phyloP scores from a whole-genome alignment of 371 early-diverging fungal genomes.

The Amoeboaphelidium protococcarum region DNA sequence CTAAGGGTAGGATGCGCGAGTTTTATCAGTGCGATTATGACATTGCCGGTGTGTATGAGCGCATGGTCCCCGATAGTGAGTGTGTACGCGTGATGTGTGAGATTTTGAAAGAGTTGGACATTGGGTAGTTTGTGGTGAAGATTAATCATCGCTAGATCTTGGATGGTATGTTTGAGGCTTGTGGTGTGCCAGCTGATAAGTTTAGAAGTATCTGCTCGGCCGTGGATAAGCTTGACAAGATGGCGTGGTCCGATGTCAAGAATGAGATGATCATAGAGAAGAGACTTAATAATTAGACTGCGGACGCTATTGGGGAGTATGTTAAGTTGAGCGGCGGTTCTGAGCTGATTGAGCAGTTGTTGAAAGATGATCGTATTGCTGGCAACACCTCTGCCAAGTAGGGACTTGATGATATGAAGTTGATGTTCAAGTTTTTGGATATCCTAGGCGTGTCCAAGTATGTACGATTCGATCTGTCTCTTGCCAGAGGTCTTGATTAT shows the following conservation, averaged over 20 bases:
- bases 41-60: conserved; percentile 82
- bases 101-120: conserved; percentile 39
- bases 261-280: conserved; percentile 83
- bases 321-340: conserved; percentile 43
- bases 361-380: conserved; percentile 27
- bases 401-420: conserved; percentile 67
- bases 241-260: conserved; percentile 80
- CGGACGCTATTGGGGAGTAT: conserved; percentile 71
- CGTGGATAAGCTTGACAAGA: conserved; percentile 95
- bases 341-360: conserved; percentile 44
- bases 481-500: conserved; percentile 96
- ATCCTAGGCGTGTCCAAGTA: conserved; percentile 42
- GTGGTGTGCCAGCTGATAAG: conserved; percentile 68
- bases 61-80: conserved; percentile 95
- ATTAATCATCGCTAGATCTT: conserved; percentile 90
- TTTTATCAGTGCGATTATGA: conserved; percentile 99
- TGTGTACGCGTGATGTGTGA: conserved; percentile 59
- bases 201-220: conserved; percentile 83
- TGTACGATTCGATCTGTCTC: conserved; percentile 59
- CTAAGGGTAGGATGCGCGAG: conserved; percentile 95
- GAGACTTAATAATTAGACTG: conserved; percentile 42
- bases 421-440: conserved; percentile 59
- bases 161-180: conserved; percentile 82
- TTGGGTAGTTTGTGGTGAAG: conserved; percentile 66
- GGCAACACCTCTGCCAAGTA: conserved; percentile 38